phyloP scores from a whole-genome alignment of 2,329 filamentous ascomycete species.

The Dichotomopilus funicola region DNA sequence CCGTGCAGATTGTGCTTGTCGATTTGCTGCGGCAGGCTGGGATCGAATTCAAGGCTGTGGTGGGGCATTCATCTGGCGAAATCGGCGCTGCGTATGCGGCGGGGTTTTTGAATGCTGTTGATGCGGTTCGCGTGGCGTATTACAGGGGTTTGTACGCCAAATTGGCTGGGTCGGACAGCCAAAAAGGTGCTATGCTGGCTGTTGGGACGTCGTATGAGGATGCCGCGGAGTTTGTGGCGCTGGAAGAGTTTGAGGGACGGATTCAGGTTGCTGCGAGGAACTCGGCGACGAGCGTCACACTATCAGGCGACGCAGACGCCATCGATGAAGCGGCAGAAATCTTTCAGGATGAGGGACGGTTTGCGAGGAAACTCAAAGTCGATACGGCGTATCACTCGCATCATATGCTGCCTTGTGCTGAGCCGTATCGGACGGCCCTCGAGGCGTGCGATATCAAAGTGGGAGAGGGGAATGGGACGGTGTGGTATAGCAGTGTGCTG shows the following conservation, averaged over 20 bases:
- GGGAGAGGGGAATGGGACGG: background rate
- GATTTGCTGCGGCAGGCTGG: constrained; percentile 31
- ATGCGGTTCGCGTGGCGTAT: constrained; percentile 42
- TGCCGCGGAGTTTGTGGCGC: constrained; percentile 24
- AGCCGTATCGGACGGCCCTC: constrained; percentile 15
- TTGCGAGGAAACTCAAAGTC: constrained; percentile 21
- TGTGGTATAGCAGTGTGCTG: constrained; percentile 2
- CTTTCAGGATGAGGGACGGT: constrained; percentile 17
- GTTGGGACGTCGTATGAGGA: constrained; percentile 35
- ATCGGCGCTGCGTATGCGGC: constrained; percentile 46
- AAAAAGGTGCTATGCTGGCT: constrained; percentile 42
- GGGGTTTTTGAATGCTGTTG: constrained; percentile 33
- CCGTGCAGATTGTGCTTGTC: constrained; percentile 36
- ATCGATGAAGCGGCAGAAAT: constrained; percentile 12
- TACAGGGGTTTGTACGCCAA: constrained; percentile 36
- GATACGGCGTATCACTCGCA: constrained; percentile 28
- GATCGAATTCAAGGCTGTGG: constrained; percentile 30
- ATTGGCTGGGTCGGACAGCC: background rate
- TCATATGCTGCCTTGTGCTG: constrained; percentile 24
- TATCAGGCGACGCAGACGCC: constrained; percentile 28
- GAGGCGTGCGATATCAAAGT: background rate
- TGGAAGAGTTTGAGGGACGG: constrained; percentile 25
- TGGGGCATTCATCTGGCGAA: constrained; percentile 46
- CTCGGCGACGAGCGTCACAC: constrained; percentile 32
- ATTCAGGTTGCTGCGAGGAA: constrained; percentile 31